A percentile compares a stretch with the other conserved stretches of the same genome.
Evolutionary conservation across 78 protist genomes (phyloP).

Genomic region (Monocercomonoides exilis): DNA sequence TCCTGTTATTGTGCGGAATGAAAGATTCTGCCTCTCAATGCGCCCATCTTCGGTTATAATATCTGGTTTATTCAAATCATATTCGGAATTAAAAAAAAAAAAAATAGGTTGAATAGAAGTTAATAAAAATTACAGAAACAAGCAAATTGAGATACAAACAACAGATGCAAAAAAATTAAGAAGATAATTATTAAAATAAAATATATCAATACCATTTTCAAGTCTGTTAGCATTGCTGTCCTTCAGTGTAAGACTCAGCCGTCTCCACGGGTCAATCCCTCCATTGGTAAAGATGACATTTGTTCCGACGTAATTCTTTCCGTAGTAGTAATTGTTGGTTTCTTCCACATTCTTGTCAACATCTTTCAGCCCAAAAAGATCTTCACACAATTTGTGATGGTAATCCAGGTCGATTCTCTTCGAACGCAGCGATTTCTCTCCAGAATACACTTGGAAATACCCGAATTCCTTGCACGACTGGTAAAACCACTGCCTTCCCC

Average conservation of each 20-base stretch:
- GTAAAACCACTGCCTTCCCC: conserved; percentile 14
- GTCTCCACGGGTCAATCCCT: neutral
- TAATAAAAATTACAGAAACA: no score
- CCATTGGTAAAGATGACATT: neutral
- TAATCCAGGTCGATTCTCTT: neutral
- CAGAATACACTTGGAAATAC: conserved; percentile 30
- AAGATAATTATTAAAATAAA: no score
- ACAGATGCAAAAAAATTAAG: no score
- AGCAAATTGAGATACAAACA: no score
- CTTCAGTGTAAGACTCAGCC: no score
- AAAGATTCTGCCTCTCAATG: neutral
- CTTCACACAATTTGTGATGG: neutral
- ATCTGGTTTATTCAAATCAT: no score
- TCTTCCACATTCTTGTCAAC: neutral
- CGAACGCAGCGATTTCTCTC: neutral
- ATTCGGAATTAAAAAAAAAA: no score
- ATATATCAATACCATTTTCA: no score
- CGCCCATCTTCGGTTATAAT: no score
- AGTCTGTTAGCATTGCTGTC: no score
- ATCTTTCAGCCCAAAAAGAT: neutral
- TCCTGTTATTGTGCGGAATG: neutral
- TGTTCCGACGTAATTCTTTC: neutral
- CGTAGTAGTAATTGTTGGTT: neutral
- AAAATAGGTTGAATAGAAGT: no score
- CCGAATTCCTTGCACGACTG: conserved; percentile 24